phyloP scores from a whole-genome alignment of 2,329 filamentous ascomycete species.

The Aspergillus floridensis region DNA sequence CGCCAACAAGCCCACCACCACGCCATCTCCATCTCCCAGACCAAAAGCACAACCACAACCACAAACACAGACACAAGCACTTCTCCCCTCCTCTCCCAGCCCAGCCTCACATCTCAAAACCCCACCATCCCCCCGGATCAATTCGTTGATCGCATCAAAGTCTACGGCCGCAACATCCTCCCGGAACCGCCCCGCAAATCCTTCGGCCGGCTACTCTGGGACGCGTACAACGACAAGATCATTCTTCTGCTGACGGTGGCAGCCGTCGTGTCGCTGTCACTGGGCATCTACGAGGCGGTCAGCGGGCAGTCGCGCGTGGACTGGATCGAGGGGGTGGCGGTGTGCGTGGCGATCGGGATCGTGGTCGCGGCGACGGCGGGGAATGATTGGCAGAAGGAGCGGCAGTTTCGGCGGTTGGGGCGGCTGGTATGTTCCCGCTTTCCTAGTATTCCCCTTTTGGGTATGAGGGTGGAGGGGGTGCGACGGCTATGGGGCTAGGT shows the following conservation, averaged over 20 bases:
- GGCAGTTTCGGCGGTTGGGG: conserved; percentile 73
- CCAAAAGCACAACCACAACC: too few relatives aligned
- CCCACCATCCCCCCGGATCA: neutral
- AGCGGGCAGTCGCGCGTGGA: conserved; percentile 58
- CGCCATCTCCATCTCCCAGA: too few relatives aligned
- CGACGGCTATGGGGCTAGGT: too few relatives aligned
- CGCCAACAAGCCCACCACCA: neutral
- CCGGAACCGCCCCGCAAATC: conserved; percentile 64
- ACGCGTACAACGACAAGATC: conserved; percentile 75
- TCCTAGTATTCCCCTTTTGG: too few relatives aligned
- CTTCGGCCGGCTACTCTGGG: conserved; percentile 66
- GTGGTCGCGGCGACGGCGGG: conserved; percentile 69
- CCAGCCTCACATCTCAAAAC: too few relatives aligned
- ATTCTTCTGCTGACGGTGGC: conserved; percentile 66
- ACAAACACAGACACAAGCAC: too few relatives aligned
- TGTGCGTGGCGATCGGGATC: conserved; percentile 72
- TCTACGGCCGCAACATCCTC: conserved; percentile 65
- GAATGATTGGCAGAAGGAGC: conserved; percentile 76
- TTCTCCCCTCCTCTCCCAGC: too few relatives aligned
- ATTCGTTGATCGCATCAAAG: conserved; percentile 62
- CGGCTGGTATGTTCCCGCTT: conserved; percentile 43
- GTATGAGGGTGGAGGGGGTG: too few relatives aligned
- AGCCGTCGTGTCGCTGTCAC: conserved; percentile 65
- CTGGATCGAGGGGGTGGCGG: conserved; percentile 76
- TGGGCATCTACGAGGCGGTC: conserved; percentile 67